Evolutionary conservation across 495 filamentous ascomycete genomes (phyloP), one percentile per base, ranked within the genome.

Genomic region (Thozetella sp.): DNA sequence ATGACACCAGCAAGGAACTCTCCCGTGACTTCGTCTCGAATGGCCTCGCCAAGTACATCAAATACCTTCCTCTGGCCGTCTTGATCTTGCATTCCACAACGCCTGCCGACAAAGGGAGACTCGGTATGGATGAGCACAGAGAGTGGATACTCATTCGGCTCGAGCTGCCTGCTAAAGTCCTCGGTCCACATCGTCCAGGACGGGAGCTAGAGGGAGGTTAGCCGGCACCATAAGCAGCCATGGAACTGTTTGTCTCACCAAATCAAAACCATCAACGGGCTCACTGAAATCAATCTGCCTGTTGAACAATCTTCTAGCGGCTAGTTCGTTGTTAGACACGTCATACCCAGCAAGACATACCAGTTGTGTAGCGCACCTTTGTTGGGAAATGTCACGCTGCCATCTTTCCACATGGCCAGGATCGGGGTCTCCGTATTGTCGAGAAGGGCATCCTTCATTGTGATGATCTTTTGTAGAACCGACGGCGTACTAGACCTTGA

Each of bases 321-420:
- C 87, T 64, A 75, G 4, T n/a, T 9, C 43, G n/a, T 4, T 13
- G 43, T 48, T 48, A 48, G 43, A 37, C 43, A 48, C 9, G n/a
- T 4, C 43, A 11, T 13, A 19, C 4, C 12, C 12, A 48, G 10
- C 43, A 48, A 19, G 12, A 19, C 9, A 48, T 15, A 48, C 43
- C 43, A 10, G 12, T 37, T 17, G 6, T 6, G 17, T 37, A 6
- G 17, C 30, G 9, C n/a, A 48, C 43, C 43, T 48, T 48, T 80
- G 61, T 92, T 92, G 15, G 86, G 81, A 51, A 90, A 78, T 2
- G 80, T 83, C 24, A 90, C 78, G 51, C 83, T 87, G 37, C 83
- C 82, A 62, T 92, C 89, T 61, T 85, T 83, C 89, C 88, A 91
- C 84, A 90, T 85, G 15, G 86, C 85, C 23, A 90, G 76, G 19